Evolutionary conservation across 768 basidiomycete species (phyloP).

Genomic region (Suillus tomentosus): DNA sequence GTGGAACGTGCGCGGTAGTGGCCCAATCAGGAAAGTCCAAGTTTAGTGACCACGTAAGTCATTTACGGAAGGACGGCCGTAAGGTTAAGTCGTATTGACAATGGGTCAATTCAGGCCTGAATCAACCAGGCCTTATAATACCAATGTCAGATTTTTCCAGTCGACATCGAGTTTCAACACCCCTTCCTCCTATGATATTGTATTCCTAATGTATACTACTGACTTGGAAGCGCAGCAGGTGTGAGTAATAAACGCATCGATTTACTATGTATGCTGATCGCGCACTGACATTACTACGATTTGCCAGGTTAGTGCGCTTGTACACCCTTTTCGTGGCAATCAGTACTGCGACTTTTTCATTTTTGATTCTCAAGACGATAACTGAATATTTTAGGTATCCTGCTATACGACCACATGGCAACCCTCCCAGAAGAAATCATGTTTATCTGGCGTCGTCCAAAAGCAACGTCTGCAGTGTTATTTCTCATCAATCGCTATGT

Average conservation of each 20-base stretch:
- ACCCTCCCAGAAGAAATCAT: slow-evolving; percentile 40
- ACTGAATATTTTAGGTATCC: slow-evolving; percentile 19
- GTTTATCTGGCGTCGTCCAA: slow-evolving; percentile 48
- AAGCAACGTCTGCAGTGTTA: slow-evolving; percentile 40
- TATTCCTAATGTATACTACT: background rate
- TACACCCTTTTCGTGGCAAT: slow-evolving; percentile 5
- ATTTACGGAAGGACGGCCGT: no score
- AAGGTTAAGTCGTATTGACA: no score
- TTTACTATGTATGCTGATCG: background rate
- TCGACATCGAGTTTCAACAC: background rate
- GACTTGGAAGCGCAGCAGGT: background rate
- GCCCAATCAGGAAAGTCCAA: no score
- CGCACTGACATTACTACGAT: background rate
- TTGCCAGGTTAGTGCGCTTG: slow-evolving; percentile 5
- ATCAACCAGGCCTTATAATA: background rate
- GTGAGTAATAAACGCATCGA: background rate
- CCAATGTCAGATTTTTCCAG: background rate
- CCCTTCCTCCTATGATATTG: background rate
- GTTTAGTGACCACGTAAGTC: no score
- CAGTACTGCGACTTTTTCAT: background rate
- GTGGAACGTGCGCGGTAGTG: no score
- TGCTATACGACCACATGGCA: slow-evolving; percentile 33
- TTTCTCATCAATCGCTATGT: slow-evolving; percentile 56
- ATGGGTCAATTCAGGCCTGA: no score
- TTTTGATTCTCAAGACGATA: no score